phyloP scores from a whole-genome alignment of 192 early-diverging fungal species.

The Ramicandelaber brevisporus region DNA sequence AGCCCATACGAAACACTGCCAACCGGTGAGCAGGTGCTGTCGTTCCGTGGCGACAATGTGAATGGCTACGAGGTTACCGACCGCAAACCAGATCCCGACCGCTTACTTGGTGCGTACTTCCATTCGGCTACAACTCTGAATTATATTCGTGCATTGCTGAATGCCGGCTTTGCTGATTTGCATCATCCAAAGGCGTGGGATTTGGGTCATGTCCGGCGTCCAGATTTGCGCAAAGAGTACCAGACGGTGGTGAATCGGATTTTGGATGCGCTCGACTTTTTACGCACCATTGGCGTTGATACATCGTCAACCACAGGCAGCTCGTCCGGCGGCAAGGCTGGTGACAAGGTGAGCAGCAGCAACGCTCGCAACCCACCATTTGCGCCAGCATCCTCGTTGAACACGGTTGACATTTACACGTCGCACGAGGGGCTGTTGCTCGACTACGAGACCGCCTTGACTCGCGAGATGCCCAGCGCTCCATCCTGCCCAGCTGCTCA shows the following conservation, averaged over 20 bases:
- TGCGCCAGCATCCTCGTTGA: conserved; percentile 23
- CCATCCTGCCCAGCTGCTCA: conserved; percentile 1
- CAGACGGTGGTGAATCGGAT: conserved; percentile 69
- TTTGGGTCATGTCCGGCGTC: conserved; percentile 62
- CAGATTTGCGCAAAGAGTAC: conserved; percentile 59
- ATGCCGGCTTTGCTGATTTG: conserved; percentile 71
- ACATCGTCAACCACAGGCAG: too few species aligned
- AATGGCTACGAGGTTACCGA: conserved; percentile 76
- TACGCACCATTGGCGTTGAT: conserved; percentile 82
- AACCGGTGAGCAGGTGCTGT: conserved; percentile 56
- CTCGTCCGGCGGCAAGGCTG: too few species aligned
- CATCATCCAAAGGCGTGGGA: conserved; percentile 79
- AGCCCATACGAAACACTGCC: conserved; percentile 67
- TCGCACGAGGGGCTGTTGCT: conserved; percentile 92
- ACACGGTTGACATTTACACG: conserved; percentile 72
- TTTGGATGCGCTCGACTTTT: conserved; percentile 75
- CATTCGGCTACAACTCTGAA: conserved; percentile 93
- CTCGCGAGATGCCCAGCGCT: conserved; percentile 28
- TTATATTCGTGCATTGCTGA: conserved; percentile 68
- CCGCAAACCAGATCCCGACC: conserved; percentile 74
- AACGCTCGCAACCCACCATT: too few species aligned
- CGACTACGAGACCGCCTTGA: conserved; percentile 77
- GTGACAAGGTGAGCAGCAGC: too few species aligned
- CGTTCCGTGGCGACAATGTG: conserved; percentile 94
- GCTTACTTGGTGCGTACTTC: conserved; percentile 85